Evolutionary conservation across 352 stramenopile species (phyloP).

Genomic region (Lagenidium giganteum): DNA sequence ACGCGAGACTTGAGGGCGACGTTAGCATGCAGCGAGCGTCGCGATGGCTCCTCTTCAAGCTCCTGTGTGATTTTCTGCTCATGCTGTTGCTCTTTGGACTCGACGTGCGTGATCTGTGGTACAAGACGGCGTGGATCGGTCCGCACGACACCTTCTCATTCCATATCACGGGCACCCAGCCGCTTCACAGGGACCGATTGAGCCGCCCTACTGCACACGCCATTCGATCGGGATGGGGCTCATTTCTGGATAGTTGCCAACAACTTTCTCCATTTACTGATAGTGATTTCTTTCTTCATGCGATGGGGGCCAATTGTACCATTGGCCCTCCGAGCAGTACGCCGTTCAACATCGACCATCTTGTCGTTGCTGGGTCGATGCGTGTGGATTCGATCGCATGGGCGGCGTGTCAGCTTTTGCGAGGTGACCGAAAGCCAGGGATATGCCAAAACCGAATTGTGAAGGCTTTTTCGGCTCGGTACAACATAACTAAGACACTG

Average conservation of each 20-base stretch:
- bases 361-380: slow-evolving; percentile 1
- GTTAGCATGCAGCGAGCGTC: too few species aligned
- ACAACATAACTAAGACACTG: slow-evolving; percentile 9
- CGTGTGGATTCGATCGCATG: slow-evolving; percentile 9
- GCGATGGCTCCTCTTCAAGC: background rate
- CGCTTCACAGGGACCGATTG: slow-evolving; percentile 3
- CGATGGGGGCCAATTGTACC: slow-evolving; percentile 11
- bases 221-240: slow-evolving; percentile 11
- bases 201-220: background rate
- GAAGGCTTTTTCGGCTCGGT: background rate
- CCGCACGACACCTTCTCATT: slow-evolving; percentile 16
- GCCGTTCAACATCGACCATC: background rate
- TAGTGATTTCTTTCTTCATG: slow-evolving; percentile 11
- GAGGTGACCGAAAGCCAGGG: slow-evolving; percentile 3
- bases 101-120: slow-evolving; percentile 17
- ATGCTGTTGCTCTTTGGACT: slow-evolving; percentile 11
- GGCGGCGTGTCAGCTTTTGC: slow-evolving; percentile 5
- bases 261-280: slow-evolving; percentile 7
- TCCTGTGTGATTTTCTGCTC: slow-evolving; percentile 1
- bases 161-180: slow-evolving; percentile 2
- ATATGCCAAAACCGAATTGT: slow-evolving; percentile 5
- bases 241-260: slow-evolving; percentile 10
- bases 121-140: slow-evolving; percentile 18
- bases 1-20: too few species aligned
- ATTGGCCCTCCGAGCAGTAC: slow-evolving; percentile 1